Conservation (phyloP, 352 stramenopile genomes). For the Globisporangium barbulae region DNA sequence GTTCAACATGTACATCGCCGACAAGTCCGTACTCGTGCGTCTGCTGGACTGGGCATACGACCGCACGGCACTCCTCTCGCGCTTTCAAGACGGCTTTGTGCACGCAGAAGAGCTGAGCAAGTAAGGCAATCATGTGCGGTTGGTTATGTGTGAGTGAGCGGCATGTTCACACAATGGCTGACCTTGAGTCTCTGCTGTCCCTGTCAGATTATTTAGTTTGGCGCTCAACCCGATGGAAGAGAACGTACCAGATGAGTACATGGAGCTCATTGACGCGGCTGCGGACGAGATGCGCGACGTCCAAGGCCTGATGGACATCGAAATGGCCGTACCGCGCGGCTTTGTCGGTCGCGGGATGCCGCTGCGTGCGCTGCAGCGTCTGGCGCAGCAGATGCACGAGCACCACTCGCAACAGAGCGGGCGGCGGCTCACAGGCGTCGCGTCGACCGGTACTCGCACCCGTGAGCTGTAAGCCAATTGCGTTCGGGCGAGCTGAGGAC, state of each 20-base stretch:
- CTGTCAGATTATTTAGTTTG: constrained; percentile 42
- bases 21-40: constrained; percentile 39
- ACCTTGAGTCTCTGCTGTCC: background rate
- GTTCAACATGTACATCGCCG: constrained; percentile 57
- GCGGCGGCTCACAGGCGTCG: constrained; percentile 17
- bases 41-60: constrained; percentile 72
- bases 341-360: constrained; percentile 57
- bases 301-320: constrained; percentile 44
- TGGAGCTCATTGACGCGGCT: constrained; percentile 30
- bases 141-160: background rate
- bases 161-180: background rate
- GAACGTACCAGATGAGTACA: constrained; percentile 42
- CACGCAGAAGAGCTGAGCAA: constrained; percentile 43
- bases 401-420: constrained; percentile 17
- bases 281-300: constrained; percentile 30
- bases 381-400: constrained; percentile 43
- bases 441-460: constrained; percentile 7
- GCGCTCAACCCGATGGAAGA: constrained; percentile 58
- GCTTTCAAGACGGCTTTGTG: constrained; percentile 44
- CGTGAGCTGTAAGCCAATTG: constrained; percentile 27
- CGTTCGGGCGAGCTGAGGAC: background rate
- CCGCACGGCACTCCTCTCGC: constrained; percentile 30
- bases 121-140: background rate
- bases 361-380: constrained; percentile 37
- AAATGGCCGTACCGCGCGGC: constrained; percentile 41